Evolutionary conservation across 768 basidiomycete species (phyloP).

Genomic region (Russula sp.): DNA sequence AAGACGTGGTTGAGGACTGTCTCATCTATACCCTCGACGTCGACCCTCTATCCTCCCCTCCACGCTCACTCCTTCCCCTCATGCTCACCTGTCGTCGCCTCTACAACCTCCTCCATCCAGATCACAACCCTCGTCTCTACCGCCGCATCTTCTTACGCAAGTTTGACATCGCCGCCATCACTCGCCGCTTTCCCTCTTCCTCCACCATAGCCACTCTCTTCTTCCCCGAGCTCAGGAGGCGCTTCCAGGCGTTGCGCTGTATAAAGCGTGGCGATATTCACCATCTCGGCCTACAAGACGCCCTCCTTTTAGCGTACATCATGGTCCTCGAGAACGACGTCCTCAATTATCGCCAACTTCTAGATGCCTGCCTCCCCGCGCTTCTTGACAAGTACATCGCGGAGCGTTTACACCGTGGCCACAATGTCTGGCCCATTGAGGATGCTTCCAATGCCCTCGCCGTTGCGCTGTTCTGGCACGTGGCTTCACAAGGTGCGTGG

Average conservation of each 20-base stretch:
- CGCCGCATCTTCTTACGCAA: constrained; percentile 58
- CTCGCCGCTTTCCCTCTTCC: constrained; percentile 43
- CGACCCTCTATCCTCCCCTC: constrained; percentile 46
- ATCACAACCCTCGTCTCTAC: constrained; percentile 59
- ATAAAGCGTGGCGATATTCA: constrained; percentile 12
- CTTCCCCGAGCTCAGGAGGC: constrained; percentile 32
- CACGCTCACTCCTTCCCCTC: constrained; percentile 49
- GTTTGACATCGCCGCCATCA: constrained; percentile 54
- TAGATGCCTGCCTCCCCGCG: constrained; percentile 6
- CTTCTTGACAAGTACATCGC: constrained; percentile 13
- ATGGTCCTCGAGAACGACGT: constrained; percentile 23
- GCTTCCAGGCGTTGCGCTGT: constrained; percentile 13
- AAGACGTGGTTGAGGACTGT: constrained; percentile 72
- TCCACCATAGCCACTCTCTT: constrained; percentile 39
- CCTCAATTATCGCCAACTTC: constrained; percentile 16
- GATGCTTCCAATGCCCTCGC: constrained; percentile 18
- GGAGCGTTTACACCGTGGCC: constrained; percentile 8
- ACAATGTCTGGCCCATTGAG: constrained; percentile 17
- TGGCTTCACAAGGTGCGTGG: constrained; percentile 22
- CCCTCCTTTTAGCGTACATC: constrained; percentile 17
- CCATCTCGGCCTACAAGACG: constrained; percentile 1
- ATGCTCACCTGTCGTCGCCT: constrained; percentile 46
- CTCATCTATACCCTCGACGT: constrained; percentile 51
- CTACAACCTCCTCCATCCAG: constrained; percentile 44
- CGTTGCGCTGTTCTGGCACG: constrained; percentile 24